phyloP scores from a whole-genome alignment of 257 asterid genomes.

The Fraxinus pennsylvanica region DNA sequence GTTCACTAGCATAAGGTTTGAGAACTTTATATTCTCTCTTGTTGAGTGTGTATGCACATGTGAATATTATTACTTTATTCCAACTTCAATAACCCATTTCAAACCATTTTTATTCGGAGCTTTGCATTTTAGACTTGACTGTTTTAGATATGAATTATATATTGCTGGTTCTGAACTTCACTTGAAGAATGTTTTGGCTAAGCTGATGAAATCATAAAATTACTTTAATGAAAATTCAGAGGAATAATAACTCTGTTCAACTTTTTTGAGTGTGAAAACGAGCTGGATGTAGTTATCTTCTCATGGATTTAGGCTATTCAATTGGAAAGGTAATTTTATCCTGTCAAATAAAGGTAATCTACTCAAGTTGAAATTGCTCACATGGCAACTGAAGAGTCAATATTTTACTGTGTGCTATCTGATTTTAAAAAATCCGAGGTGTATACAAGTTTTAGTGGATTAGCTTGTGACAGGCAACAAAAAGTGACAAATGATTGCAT shows the following conservation, averaged over 20 bases:
- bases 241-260: background rate
- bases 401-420: background rate
- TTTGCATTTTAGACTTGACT: background rate
- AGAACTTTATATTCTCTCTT: slow-evolving; percentile 7
- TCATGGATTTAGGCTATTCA: background rate
- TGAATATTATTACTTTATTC: background rate
- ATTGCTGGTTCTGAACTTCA: background rate
- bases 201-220: slow-evolving; percentile 1
- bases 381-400: background rate
- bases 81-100: background rate
- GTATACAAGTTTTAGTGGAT: slow-evolving; percentile 3
- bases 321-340: background rate
- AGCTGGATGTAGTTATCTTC: slow-evolving; percentile 5
- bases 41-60: slow-evolving; percentile 7
- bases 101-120: background rate
- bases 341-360: background rate
- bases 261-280: background rate
- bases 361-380: background rate
- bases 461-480: slow-evolving; percentile 1
- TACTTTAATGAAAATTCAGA: background rate
- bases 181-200: slow-evolving; percentile 1
- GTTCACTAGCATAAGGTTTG: slow-evolving; percentile 87
- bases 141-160: background rate
- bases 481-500: slow-evolving; percentile 3
- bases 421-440: background rate